Base-by-base conservation (phyloP, 371 early-diverging fungal genomes). In the Funneliformis caledonium region DNA sequence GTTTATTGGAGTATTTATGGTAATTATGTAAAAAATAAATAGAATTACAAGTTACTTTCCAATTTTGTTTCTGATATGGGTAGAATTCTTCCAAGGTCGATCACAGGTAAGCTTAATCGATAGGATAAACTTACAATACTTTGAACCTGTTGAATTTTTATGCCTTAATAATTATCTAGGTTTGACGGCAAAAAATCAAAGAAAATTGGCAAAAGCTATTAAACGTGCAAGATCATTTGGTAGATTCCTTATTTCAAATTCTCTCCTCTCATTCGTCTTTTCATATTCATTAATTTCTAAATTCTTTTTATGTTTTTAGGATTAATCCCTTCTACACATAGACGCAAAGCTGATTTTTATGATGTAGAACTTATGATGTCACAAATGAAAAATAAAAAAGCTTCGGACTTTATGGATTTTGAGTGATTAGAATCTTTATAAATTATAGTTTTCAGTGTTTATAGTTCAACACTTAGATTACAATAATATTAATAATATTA, bases 221-320 rank as follows among this genome's bases (percentile, higher is more conserved):
- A 93, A 92, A 84, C 87, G 95, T 77, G 94, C 94, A 16, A 88
- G 94, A 80, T 91, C 93, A 8, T 91, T 94, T 87, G 95, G 95
- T 83, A 86, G 86, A 26, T 31, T 6, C 10, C 45, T 19, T 43
- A 61, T 26, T 22, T 37, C 12, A 45, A 10, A 16, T 64, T 26
- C 33, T n/a, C 11, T 19, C 7, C 5, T 47, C 45, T 47, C 14
- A 19, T 19, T 48, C 37, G 47, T 26, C 7, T 47, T 60, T 31
- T 60, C 10, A 22, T 14, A 76, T 45, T 60, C 2, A 76, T 22
- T 42, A 4, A n/a, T 19, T 12, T 12, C 8, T 62, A 61, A 42
- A 59, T 14, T 59, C 61, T 22, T 60, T 75, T 33, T 61, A 11
- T 56, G 14, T 26, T 72, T 59, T 8, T 22, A 80, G 80, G 80